phyloP scores from a whole-genome alignment of 208 protist genomes.

The Borovskyia barvae region DNA sequence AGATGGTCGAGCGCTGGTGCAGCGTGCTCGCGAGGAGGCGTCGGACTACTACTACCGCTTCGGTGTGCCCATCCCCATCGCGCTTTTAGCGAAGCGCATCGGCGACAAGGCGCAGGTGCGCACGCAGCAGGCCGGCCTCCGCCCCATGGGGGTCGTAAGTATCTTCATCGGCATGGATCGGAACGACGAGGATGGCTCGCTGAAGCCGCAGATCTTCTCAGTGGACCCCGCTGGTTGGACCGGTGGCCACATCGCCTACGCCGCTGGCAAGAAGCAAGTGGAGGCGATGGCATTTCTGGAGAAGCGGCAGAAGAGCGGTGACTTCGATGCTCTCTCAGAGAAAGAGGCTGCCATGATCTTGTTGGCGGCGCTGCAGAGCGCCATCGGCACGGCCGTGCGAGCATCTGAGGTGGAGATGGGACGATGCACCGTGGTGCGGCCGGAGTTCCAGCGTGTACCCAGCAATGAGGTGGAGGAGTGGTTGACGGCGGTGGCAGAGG shows the following conservation, averaged over 20 bases:
- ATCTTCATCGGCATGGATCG: conserved; percentile 95
- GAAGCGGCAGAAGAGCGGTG: conserved; percentile 93
- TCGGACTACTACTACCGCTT: conserved; percentile 96
- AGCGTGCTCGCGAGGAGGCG: conserved; percentile 94
- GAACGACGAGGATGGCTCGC: conserved; percentile 68
- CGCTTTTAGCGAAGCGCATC: conserved; percentile 95
- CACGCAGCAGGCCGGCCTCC: conserved; percentile 97
- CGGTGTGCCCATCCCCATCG: conserved; percentile 96
- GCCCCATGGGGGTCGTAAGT: conserved; percentile 92
- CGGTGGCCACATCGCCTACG: conserved; percentile 89
- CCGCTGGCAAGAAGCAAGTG: conserved; percentile 94
- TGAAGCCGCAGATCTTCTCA: conserved; percentile 92
- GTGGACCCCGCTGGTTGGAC: conserved; percentile 95
- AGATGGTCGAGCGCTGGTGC: conserved; percentile 91
- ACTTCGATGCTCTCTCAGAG: conserved; percentile 73
- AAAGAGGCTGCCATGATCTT: conserved; percentile 84
- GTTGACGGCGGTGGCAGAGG: conserved; percentile 85
- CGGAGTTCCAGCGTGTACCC: conserved; percentile 61
- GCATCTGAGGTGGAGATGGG: conserved; percentile 85
- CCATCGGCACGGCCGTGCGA: conserved; percentile 69
- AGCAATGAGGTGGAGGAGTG: conserved; percentile 79
- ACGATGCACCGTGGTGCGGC: conserved; percentile 37
- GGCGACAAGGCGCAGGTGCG: conserved; percentile 97
- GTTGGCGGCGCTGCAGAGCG: conserved; percentile 75
- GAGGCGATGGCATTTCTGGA: conserved; percentile 96